A percentile compares a stretch with the other conserved stretches of the same genome.
Conservation (phyloP, 2,329 filamentous ascomycete species). For the Tolypocladium pustulatum region DNA sequence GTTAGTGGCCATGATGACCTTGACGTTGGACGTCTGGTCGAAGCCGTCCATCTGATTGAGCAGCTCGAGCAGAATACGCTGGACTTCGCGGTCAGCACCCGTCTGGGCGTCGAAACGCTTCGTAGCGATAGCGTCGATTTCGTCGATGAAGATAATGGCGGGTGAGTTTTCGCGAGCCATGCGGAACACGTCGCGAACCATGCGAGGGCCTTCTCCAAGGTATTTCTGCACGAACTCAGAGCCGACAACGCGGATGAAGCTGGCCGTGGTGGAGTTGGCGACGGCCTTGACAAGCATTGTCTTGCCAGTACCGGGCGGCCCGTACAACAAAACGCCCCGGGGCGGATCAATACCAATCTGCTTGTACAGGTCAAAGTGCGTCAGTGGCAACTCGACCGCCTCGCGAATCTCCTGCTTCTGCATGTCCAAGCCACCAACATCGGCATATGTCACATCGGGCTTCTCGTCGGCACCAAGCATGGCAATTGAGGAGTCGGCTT, state of each 20-base stretch:
- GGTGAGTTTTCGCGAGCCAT: slow-evolving; percentile 99
- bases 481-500: slow-evolving; percentile 96
- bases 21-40: slow-evolving; percentile 97
- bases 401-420: slow-evolving; percentile 99
- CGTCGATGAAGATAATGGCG: slow-evolving; percentile 98
- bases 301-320: slow-evolving; percentile 91
- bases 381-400: slow-evolving; percentile 91
- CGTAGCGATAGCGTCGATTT: slow-evolving; percentile 97
- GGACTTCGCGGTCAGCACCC: slow-evolving; percentile 93
- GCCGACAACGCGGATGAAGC: slow-evolving; percentile 95
- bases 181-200: slow-evolving; percentile 97
- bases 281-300: slow-evolving; percentile 98
- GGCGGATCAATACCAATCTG: slow-evolving; percentile 98
- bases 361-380: slow-evolving; percentile 97
- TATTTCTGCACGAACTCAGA: slow-evolving; percentile 99
- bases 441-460: slow-evolving; percentile 94
- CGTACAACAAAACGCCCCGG: slow-evolving; percentile 90
- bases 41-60: slow-evolving; percentile 99
- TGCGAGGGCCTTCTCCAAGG: slow-evolving; percentile 90
- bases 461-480: slow-evolving; percentile 97
- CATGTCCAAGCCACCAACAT: slow-evolving; percentile 97
- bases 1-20: slow-evolving; percentile 99
- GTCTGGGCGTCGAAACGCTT: slow-evolving; percentile 99
- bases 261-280: slow-evolving; percentile 94
- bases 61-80: slow-evolving; percentile 93